Percentiles rank a stretch among this genome's conserved stretches.
Conservation (phyloP, 2,329 filamentous ascomycete genomes). For the Epichloe uncinata region DNA sequence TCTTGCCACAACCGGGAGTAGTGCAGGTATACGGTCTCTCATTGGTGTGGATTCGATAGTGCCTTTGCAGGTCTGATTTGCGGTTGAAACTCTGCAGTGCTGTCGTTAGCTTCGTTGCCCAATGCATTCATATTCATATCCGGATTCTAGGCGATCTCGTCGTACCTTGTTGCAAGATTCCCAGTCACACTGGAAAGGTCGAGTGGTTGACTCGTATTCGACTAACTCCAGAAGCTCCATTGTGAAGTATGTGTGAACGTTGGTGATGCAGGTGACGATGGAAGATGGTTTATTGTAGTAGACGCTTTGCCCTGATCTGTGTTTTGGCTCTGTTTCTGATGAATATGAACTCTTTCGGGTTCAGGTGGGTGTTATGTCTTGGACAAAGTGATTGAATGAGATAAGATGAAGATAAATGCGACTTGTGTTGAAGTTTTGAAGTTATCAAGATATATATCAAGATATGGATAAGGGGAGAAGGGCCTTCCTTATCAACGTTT, state of each 20-base stretch:
- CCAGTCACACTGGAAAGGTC: conserved; percentile 53
- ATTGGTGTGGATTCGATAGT: conserved; percentile 60
- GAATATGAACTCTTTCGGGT: too few species aligned
- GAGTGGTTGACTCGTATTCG: conserved; percentile 47
- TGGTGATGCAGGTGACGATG: not conserved
- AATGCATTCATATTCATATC: not conserved
- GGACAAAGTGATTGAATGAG: not conserved
- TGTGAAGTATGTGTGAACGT: not conserved
- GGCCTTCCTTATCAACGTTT: conserved; percentile 2
- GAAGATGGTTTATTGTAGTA: not conserved
- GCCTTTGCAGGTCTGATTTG: conserved; percentile 57
- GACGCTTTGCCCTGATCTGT: too few species aligned
- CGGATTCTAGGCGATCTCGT: not conserved
- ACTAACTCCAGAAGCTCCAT: conserved; percentile 56
- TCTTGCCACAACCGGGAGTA: conserved; percentile 49
- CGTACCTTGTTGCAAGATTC: conserved; percentile 47
- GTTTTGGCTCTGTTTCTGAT: not conserved
- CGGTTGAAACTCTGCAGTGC: conserved; percentile 51
- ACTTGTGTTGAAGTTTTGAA: not conserved
- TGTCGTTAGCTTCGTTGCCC: not conserved
- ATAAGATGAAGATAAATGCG: not conserved
- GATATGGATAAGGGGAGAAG: not conserved
- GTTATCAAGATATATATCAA: not conserved
- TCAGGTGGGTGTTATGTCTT: not conserved
- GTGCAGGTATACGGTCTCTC: conserved; percentile 53